phyloP scores from a whole-genome alignment of 371 early-diverging fungal species.

The Syncephalastrum contaminatum region DNA sequence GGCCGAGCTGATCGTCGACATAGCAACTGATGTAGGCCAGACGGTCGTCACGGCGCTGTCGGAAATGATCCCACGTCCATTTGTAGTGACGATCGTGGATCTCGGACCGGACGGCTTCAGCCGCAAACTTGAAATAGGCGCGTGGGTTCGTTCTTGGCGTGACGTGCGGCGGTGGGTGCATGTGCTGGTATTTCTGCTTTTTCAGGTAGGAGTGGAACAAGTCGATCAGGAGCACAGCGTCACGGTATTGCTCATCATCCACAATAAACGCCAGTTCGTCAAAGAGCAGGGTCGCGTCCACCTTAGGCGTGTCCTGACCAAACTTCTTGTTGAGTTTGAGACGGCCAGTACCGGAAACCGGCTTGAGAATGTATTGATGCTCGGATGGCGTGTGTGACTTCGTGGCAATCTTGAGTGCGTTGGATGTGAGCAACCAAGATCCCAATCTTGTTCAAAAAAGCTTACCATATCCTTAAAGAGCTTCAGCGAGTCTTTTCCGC shows the following conservation, averaged over 20 bases:
- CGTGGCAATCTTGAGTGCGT: conserved; percentile 52
- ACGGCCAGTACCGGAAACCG: conserved; percentile 91
- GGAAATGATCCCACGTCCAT: conserved; percentile 88
- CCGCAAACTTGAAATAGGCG: conserved; percentile 90
- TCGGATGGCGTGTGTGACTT: conserved; percentile 48
- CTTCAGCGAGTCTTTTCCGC: conserved; percentile 50
- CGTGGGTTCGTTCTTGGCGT: conserved; percentile 79
- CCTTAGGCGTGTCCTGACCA: conserved; percentile 63
- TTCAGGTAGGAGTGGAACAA: conserved; percentile 76
- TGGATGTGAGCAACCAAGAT: background rate
- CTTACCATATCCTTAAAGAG: conserved; percentile 56
- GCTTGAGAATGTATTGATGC: conserved; percentile 88
- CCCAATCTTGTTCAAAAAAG: background rate
- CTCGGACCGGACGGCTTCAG: conserved; percentile 70
- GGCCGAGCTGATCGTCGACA: conserved; percentile 64
- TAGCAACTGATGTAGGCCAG: conserved; percentile 79
- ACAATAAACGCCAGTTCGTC: conserved; percentile 91
- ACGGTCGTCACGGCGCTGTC: conserved; percentile 83
- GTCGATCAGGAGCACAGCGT: conserved; percentile 76
- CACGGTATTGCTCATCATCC: conserved; percentile 88
- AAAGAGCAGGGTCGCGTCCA: conserved; percentile 73
- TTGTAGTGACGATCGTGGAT: conserved; percentile 83
- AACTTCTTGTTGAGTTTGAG: conserved; percentile 68
- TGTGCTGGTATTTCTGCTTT: conserved; percentile 72
- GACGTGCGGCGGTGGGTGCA: conserved; percentile 74